phyloP scores from a whole-genome alignment of 306 rosid genomes.

The Medicago arabica region DNA sequence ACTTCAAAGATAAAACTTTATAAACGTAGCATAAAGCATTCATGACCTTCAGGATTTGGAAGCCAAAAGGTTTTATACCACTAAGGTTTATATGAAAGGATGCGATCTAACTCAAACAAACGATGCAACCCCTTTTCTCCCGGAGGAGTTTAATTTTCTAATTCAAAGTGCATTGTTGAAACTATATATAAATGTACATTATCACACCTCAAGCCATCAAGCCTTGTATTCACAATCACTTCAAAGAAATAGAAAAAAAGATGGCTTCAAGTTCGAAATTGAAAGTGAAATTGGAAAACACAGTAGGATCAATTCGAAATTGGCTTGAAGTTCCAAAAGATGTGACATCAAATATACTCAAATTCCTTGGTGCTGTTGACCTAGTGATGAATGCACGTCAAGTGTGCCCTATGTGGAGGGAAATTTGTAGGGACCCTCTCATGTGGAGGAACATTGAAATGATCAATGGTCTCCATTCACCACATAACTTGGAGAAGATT shows the following conservation, averaged over 20 bases:
- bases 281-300: not conserved
- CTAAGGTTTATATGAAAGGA: not conserved
- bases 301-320: not conserved
- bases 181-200: not conserved
- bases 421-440: conserved; percentile 55
- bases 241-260: not conserved
- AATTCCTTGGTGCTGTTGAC: conserved; percentile 37
- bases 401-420: conserved; percentile 56
- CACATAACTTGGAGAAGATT: conserved; percentile 39
- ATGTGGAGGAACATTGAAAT: conserved; percentile 62
- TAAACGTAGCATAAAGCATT: not conserved
- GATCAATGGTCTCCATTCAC: not conserved
- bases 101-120: no score
- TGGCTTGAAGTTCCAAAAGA: conserved; percentile 56
- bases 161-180: not conserved
- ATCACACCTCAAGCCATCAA: not conserved
- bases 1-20: not conserved
- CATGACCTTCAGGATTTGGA: not conserved
- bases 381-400: conserved; percentile 40
- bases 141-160: not conserved
- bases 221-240: not conserved
- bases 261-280: not conserved
- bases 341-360: conserved; percentile 44
- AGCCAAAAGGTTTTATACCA: conserved; percentile 7
- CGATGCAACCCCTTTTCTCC: conserved; percentile 11